Conservation (phyloP, 495 filamentous ascomycete genomes). For the Xeromyces bisporus region DNA sequence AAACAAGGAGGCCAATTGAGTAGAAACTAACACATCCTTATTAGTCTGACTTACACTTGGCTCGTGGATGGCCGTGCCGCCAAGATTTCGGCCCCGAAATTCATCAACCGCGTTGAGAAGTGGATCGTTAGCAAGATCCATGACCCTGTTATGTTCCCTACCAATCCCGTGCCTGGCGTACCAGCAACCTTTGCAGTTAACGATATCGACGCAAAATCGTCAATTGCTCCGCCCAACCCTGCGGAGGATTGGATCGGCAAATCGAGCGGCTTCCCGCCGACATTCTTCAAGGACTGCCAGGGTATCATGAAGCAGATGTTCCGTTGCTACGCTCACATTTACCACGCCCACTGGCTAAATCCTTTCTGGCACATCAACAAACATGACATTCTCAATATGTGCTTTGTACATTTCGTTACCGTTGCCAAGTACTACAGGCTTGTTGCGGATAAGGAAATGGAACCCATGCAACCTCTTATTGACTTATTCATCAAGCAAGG, state of each 20-base stretch:
- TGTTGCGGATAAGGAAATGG: slow-evolving; percentile 65
- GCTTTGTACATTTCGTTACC: slow-evolving; percentile 83
- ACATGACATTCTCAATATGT: slow-evolving; percentile 81
- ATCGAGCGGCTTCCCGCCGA: slow-evolving; percentile 70
- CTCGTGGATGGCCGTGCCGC: slow-evolving; percentile 34
- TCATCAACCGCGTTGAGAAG: slow-evolving; percentile 80
- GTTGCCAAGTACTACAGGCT: slow-evolving; percentile 74
- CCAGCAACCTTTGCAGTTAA: slow-evolving; percentile 43
- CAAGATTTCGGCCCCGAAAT: slow-evolving; percentile 64
- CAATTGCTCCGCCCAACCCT: slow-evolving; percentile 23
- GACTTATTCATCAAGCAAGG: slow-evolving; percentile 78
- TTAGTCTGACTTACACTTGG: slow-evolving; percentile 85
- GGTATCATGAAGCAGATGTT: slow-evolving; percentile 95
- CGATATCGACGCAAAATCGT: slow-evolving; percentile 33
- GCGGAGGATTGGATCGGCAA: slow-evolving; percentile 69
- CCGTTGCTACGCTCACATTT: slow-evolving; percentile 84
- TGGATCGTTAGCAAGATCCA: slow-evolving; percentile 89
- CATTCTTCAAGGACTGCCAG: slow-evolving; percentile 70
- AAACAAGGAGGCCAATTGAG: not conserved
- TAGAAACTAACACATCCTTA: slow-evolving; percentile 5
- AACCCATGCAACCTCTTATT: slow-evolving; percentile 86
- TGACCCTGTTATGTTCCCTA: slow-evolving; percentile 74
- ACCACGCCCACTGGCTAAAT: slow-evolving; percentile 67
- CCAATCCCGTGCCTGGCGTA: slow-evolving; percentile 40
- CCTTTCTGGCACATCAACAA: slow-evolving; percentile 72